A percentile compares a stretch with the other conserved stretches of the same genome.
Conservation (phyloP, 495 filamentous ascomycete genomes). For the Penicillium paradoxum region DNA sequence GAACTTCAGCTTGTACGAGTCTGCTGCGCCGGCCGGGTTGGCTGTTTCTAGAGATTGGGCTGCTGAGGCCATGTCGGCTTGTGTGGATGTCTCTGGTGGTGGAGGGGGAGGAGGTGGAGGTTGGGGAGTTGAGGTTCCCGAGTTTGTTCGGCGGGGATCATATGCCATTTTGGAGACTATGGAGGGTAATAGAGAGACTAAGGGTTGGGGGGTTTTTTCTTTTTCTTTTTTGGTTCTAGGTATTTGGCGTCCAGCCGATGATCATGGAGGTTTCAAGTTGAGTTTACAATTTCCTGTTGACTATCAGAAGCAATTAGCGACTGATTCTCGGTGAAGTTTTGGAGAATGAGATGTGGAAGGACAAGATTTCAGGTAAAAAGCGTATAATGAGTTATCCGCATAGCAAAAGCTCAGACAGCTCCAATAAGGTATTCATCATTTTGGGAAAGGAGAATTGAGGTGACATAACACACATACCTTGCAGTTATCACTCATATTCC, state of each 20-base stretch:
- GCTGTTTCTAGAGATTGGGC: constrained; percentile 30
- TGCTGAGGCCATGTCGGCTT: constrained; percentile 22
- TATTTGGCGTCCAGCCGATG: not conserved
- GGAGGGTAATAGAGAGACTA: constrained; percentile 17
- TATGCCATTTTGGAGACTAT: constrained; percentile 43
- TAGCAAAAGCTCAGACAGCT: constrained; percentile 85
- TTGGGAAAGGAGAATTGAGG: constrained; percentile 5
- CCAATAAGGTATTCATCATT: constrained; percentile 81
- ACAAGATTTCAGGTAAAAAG: constrained; percentile 36
- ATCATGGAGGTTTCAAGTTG: constrained; percentile 39
- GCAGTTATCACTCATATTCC: constrained; percentile 31
- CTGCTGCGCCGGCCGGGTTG: constrained; percentile 33
- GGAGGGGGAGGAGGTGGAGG: constrained; percentile 46
- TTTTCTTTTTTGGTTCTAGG: constrained; percentile 3
- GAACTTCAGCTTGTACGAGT: constrained; percentile 82
- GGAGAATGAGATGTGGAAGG: constrained; percentile 3
- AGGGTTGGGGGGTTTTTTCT: not conserved
- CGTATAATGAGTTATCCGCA: constrained; percentile 49
- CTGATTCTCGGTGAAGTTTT: constrained; percentile 6
- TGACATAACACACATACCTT: constrained; percentile 31
- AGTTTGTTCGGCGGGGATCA: constrained; percentile 52
- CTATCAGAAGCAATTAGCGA: constrained; percentile 26
- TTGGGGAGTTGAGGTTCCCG: constrained; percentile 39
- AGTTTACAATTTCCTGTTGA: constrained; percentile 37
- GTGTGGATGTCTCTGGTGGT: constrained; percentile 33